A percentile compares a stretch with the other conserved stretches of the same genome.
Evolutionary conservation across 331 rosid species (phyloP).

Genomic region (Erythrophleum ivorense): DNA sequence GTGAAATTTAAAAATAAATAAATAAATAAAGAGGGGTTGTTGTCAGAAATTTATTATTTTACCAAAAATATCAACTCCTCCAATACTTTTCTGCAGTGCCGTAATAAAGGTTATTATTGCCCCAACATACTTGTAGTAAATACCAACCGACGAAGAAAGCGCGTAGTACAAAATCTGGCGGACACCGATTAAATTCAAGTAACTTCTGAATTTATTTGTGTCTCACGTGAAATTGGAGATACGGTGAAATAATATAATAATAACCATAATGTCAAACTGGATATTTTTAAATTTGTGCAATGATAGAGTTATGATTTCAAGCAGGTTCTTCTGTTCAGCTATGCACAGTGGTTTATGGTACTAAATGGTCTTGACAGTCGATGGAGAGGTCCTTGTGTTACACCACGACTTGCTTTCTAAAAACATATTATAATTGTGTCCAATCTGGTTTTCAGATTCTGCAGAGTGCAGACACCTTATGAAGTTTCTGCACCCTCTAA

Average conservation of each 20-base stretch:
- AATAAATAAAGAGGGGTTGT: neutral
- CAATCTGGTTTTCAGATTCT: neutral
- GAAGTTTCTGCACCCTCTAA: neutral
- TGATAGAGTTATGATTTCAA: conserved; percentile 38
- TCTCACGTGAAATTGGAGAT: conserved; percentile 31
- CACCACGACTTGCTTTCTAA: neutral
- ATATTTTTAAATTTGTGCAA: conserved; percentile 2
- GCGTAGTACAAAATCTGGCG: neutral
- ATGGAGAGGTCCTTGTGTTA: neutral
- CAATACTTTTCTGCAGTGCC: neutral
- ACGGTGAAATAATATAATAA: neutral
- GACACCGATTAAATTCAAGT: neutral
- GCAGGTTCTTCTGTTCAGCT: neutral
- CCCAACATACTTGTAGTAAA: conserved; percentile 4
- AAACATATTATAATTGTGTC: neutral
- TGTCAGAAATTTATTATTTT: conserved; percentile 9
- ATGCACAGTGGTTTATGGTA: neutral
- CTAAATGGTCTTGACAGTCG: neutral
- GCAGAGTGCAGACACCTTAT: neutral
- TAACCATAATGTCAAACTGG: neutral
- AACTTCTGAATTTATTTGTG: neutral
- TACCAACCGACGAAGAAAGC: neutral
- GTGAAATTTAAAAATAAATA: neutral
- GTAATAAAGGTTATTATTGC: conserved; percentile 12
- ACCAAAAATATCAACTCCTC: conserved; percentile 14